A percentile compares a stretch with the other conserved stretches of the same genome.
Conservation (phyloP, 1,139 yeast species). For the Arxiozyma slooffiae region DNA sequence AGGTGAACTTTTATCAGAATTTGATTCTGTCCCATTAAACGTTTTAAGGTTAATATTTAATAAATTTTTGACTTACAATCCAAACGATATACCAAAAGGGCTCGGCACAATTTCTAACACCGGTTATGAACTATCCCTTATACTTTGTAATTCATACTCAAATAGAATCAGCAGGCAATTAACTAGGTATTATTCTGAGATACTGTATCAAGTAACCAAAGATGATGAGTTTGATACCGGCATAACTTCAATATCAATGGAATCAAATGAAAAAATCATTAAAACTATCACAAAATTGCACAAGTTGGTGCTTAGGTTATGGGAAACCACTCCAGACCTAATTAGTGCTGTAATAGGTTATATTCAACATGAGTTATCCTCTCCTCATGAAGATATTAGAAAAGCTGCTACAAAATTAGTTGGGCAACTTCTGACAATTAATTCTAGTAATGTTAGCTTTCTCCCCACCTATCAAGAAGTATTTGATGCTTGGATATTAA, state of each 20-base stretch:
- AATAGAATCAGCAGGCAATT: slow-evolving; percentile 71
- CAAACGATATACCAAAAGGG: slow-evolving; percentile 28
- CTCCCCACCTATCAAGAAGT: slow-evolving; percentile 49
- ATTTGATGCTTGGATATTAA: slow-evolving; percentile 65
- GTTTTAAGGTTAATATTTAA: slow-evolving; percentile 54
- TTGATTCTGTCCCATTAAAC: slow-evolving; percentile 54
- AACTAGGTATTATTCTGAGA: slow-evolving; percentile 73
- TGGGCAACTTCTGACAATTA: slow-evolving; percentile 52
- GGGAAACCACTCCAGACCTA: slow-evolving; percentile 72
- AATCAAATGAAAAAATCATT: slow-evolving; percentile 25
- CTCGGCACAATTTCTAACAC: slow-evolving; percentile 36
- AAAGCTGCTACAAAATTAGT: slow-evolving; percentile 63
- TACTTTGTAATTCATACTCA: slow-evolving; percentile 59
- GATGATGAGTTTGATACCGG: slow-evolving; percentile 21
- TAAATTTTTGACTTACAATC: slow-evolving; percentile 31
- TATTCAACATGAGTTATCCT: slow-evolving; percentile 68
- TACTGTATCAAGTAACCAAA: slow-evolving; percentile 43
- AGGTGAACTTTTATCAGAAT: slow-evolving; percentile 69
- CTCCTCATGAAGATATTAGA: slow-evolving; percentile 58
- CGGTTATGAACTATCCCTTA: slow-evolving; percentile 57
- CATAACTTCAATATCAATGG: slow-evolving; percentile 11
- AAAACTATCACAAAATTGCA: slow-evolving; percentile 52
- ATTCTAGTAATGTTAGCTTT: slow-evolving; percentile 44
- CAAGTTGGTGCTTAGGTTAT: slow-evolving; percentile 52
- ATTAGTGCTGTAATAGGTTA: slow-evolving; percentile 68